Conservation (phyloP, 2,329 filamentous ascomycete genomes). For the Colletotrichum sp. region DNA sequence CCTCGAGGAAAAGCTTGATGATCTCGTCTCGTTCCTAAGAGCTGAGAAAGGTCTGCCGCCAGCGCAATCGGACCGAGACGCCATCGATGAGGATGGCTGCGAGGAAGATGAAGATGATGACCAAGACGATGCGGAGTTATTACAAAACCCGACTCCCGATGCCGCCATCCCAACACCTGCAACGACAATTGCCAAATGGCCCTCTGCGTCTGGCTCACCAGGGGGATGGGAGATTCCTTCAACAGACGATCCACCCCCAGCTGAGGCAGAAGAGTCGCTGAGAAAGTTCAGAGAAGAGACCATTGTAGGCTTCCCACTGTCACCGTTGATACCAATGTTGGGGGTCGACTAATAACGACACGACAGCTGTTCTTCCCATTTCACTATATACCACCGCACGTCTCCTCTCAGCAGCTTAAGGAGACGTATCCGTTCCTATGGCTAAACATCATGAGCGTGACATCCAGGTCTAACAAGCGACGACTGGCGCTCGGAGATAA, state of each 20-base stretch:
- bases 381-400: neutral
- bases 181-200: neutral
- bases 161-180: neutral
- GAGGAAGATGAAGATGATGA: neutral
- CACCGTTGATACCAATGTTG: too few species aligned
- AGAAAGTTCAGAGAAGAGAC: neutral
- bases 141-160: neutral
- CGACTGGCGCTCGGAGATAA: neutral
- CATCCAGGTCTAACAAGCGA: neutral
- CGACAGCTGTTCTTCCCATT: neutral
- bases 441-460: neutral
- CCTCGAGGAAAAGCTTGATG: neutral
- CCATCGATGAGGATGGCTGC: fast-evolving
- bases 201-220: neutral
- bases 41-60: neutral
- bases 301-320: too few species aligned
- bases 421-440: neutral
- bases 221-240: neutral
- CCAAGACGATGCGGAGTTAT: fast-evolving
- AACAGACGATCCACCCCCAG: fast-evolving
- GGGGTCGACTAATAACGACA: fast-evolving
- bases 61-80: fast-evolving
- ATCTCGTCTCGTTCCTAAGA: neutral
- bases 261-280: neutral
- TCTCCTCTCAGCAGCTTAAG: neutral